Evolutionary conservation across 202 grass and related monocot genomes (phyloP).

Genomic region (Zizania palustris): DNA sequence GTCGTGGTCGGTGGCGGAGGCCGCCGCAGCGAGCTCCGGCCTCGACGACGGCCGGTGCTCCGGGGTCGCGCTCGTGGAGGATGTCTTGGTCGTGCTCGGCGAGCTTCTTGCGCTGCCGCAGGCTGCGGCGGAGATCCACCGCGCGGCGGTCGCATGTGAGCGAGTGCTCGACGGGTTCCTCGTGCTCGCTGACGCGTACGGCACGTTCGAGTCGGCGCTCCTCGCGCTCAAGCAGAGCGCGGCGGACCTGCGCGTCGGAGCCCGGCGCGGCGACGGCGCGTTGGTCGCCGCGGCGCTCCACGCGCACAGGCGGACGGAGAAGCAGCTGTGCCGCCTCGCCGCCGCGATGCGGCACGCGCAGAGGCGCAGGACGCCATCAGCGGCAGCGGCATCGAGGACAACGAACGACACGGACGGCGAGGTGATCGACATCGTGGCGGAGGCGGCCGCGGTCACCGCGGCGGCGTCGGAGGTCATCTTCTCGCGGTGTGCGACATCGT

Average conservation of each 20-base stretch:
- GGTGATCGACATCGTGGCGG: slow-evolving; percentile 4
- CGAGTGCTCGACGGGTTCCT: slow-evolving; percentile 61
- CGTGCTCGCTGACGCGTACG: slow-evolving; percentile 64
- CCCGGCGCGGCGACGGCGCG: slow-evolving; percentile 43
- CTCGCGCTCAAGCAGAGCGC: slow-evolving; percentile 52
- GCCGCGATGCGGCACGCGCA: slow-evolving; percentile 33
- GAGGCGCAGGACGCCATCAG: not conserved
- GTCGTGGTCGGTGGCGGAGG: slow-evolving; percentile 46
- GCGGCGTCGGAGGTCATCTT: slow-evolving; percentile 46
- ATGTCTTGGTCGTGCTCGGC: slow-evolving; percentile 38
- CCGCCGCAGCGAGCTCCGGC: not conserved
- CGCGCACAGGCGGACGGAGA: slow-evolving; percentile 44
- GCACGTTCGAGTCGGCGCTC: slow-evolving; percentile 44
- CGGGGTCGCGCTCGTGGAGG: slow-evolving; percentile 41
- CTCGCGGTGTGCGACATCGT: slow-evolving; percentile 21
- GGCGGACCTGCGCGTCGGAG: slow-evolving; percentile 43
- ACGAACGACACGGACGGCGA: slow-evolving; percentile 1
- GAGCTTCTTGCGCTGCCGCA: slow-evolving; percentile 58
- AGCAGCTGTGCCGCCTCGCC: slow-evolving; percentile 56
- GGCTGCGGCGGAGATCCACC: slow-evolving; percentile 29
- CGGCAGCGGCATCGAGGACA: not conserved
- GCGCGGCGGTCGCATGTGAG: not conserved
- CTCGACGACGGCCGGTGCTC: not conserved
- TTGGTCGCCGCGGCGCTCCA: slow-evolving; percentile 39
- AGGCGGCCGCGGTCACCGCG: slow-evolving; percentile 34